Percentiles rank a stretch among this genome's conserved stretches.
These are phyloP conservation scores for Trapa incisa DNA, from an alignment of 345 rosid species.

Conservation along the genomic window DNA sequence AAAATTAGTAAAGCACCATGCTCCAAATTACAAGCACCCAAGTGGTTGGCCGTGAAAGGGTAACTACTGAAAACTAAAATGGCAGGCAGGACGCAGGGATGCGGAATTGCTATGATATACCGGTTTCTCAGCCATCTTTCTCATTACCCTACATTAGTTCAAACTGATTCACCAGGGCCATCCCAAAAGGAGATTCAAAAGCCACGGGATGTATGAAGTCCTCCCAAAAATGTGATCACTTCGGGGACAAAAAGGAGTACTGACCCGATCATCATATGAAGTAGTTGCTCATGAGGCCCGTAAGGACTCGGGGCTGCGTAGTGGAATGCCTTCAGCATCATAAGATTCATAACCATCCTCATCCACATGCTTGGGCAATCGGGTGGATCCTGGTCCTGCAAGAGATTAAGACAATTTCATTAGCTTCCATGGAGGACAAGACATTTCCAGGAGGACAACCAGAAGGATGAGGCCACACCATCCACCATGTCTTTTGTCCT, in stretches of 20 bases:
- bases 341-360: conserved; percentile 23
- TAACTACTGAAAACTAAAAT: no score
- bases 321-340: conserved; percentile 47
- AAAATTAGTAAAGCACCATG: no score
- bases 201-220: conserved; percentile 1
- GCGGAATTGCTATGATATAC: background rate
- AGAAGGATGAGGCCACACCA: conserved; percentile 23
- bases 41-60: no score
- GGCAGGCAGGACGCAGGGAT: background rate
- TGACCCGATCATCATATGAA: background rate
- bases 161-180: background rate
- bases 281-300: conserved; percentile 19
- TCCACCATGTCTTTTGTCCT: conserved; percentile 71
- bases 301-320: conserved; percentile 34
- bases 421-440: background rate
- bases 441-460: conserved; percentile 2
- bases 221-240: conserved; percentile 8
- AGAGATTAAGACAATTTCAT: conserved; percentile 7
- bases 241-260: background rate
- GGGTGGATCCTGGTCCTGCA: conserved; percentile 38
- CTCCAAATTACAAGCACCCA: no score
- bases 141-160: background rate
- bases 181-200: conserved; percentile 2
- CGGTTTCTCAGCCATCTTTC: background rate
- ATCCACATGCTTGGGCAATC: conserved; percentile 26